These are phyloP conservation scores for Acrodontium crateriforme DNA, from an alignment of 2,329 filamentous ascomycete species.

Conservation along the genomic window DNA sequence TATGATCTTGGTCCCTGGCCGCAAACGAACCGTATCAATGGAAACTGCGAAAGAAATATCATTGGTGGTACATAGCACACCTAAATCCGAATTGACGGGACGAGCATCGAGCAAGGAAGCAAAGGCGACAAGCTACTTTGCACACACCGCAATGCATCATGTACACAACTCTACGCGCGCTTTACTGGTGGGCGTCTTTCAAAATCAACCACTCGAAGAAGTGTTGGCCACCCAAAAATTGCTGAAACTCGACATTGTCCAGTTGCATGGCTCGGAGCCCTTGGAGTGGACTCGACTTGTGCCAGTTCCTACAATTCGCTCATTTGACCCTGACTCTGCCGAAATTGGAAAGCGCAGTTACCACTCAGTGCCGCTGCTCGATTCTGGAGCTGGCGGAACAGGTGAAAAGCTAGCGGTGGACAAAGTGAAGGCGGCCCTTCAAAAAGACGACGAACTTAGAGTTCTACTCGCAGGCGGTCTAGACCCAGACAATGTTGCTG, in stretches of 20 bases:
- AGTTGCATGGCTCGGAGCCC: constrained; percentile 85
- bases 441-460: constrained; percentile 53
- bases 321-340: constrained; percentile 64
- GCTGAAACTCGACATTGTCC: constrained; percentile 73
- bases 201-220: constrained; percentile 74
- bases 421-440: constrained; percentile 53
- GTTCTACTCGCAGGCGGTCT: constrained; percentile 79
- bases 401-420: constrained; percentile 63
- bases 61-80: constrained; percentile 51
- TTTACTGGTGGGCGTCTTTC: constrained; percentile 84
- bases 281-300: constrained; percentile 83
- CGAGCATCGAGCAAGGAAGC: no score
- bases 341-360: constrained; percentile 63
- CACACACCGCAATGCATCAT: constrained; percentile 33
- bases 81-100: constrained; percentile 17
- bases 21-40: constrained; percentile 65
- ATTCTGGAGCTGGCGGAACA: constrained; percentile 71
- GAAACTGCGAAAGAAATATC: constrained; percentile 74
- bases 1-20: constrained; percentile 75
- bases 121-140: constrained; percentile 57
- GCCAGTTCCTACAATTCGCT: constrained; percentile 79
- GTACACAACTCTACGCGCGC: constrained; percentile 46
- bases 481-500: constrained; percentile 61
- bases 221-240: constrained; percentile 64
- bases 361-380: constrained; percentile 71